A percentile compares a stretch with the other conserved stretches of the same genome.
These are phyloP conservation scores for Lanmaoa rubissima DNA, from an alignment of 768 basidiomycete genomes.

Conservation along the genomic window DNA sequence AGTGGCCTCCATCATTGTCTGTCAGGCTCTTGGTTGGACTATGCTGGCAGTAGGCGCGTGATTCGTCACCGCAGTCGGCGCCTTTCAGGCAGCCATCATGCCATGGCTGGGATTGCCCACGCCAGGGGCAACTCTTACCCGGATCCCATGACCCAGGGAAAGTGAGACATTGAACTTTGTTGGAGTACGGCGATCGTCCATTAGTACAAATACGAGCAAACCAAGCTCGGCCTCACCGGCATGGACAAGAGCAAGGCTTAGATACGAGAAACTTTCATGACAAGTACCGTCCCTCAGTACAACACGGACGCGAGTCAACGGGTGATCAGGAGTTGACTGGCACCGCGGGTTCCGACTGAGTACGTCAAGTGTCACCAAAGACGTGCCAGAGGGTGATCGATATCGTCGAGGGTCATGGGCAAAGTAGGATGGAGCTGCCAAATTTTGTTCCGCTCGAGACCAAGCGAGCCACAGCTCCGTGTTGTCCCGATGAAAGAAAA, in stretches of 20 bases:
- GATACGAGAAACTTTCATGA: neutral
- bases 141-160: neutral
- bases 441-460: neutral
- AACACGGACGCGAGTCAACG: neutral
- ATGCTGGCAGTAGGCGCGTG: neutral
- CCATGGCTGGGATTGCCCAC: neutral
- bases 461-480: neutral
- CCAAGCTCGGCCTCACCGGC: too few relatives aligned
- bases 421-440: neutral
- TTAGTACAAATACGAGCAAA: too few relatives aligned
- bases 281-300: neutral
- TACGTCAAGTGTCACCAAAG: neutral
- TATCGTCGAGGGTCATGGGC: neutral
- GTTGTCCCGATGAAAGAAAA: neutral
- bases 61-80: neutral
- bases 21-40: neutral
- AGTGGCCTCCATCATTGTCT: conserved; percentile 13
- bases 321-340: neutral
- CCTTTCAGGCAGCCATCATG: neutral
- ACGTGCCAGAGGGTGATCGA: neutral
- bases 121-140: neutral
- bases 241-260: too few relatives aligned
- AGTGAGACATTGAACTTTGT: too few relatives aligned
- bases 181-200: too few relatives aligned
- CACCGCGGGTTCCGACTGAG: neutral